phyloP scores from a whole-genome alignment of 2,329 filamentous ascomycete genomes.

The Phialophora macrospora region DNA sequence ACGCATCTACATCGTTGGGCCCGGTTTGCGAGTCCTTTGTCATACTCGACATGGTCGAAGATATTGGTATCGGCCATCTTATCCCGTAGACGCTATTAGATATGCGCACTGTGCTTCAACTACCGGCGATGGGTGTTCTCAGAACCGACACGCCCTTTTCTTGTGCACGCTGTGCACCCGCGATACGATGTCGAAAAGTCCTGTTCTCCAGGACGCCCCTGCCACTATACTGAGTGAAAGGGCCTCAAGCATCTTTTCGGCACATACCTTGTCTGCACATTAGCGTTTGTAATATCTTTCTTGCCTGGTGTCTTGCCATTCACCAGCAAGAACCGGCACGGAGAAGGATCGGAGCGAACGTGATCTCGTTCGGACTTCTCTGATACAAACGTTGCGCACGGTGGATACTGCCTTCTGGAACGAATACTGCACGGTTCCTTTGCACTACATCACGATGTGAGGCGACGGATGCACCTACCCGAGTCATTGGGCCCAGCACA shows the following conservation, averaged over 20 bases:
- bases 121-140: neutral
- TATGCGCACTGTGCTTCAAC: neutral
- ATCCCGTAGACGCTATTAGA: neutral
- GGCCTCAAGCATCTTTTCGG: too few relatives aligned
- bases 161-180: too few relatives aligned
- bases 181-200: too few relatives aligned
- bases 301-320: neutral
- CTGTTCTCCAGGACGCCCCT: too few relatives aligned
- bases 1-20: constrained; percentile 6
- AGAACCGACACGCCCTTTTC: neutral
- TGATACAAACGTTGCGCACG: constrained; percentile 7
- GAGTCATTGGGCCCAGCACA: constrained; percentile 27
- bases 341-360: constrained; percentile 13
- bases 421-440: constrained; percentile 9
- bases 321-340: constrained; percentile 5
- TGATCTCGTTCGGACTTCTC: constrained; percentile 11
- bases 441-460: constrained; percentile 28
- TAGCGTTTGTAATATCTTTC: too few relatives aligned
- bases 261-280: too few relatives aligned
- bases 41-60: neutral
- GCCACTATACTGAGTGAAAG: too few relatives aligned
- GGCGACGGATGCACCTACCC: constrained; percentile 34
- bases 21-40: neutral
- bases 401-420: neutral
- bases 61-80: neutral